Conservation (phyloP, 768 basidiomycete genomes). For the Neoboletus magnificus region DNA sequence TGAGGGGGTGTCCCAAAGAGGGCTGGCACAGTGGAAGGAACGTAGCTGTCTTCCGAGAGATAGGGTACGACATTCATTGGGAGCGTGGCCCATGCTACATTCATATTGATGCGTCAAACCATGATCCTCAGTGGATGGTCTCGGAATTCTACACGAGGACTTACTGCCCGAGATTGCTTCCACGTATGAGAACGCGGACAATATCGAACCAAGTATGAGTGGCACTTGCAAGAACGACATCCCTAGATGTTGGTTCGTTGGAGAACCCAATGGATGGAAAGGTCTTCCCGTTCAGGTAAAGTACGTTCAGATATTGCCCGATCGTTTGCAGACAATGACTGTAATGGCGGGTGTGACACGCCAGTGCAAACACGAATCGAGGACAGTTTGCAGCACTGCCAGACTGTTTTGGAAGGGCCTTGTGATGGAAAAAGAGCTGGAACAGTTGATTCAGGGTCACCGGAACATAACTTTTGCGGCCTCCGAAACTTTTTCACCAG, state of each 20-base stretch:
- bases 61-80: conserved; percentile 20
- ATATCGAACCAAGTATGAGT: not conserved
- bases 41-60: conserved; percentile 10
- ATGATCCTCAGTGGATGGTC: not conserved
- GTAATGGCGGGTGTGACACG: too few species aligned
- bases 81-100: conserved; percentile 25
- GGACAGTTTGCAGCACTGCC: too few species aligned
- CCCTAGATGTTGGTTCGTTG: not conserved
- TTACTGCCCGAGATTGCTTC: conserved; percentile 16
- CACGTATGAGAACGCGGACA: conserved; percentile 1
- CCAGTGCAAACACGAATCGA: not conserved
- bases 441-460: not conserved
- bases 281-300: too few species aligned
- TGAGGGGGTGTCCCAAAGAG: conserved; percentile 29
- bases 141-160: not conserved
- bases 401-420: too few species aligned
- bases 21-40: conserved; percentile 16
- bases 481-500: too few species aligned
- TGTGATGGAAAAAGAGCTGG: too few species aligned
- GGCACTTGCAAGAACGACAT: not conserved
- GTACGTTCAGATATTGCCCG: too few species aligned
- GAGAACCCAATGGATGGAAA: not conserved
- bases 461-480: not conserved
- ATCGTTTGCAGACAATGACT: not conserved
- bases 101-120: too few species aligned